phyloP scores from a whole-genome alignment of 2,329 filamentous ascomycete species.

The Penicillium sp. region DNA sequence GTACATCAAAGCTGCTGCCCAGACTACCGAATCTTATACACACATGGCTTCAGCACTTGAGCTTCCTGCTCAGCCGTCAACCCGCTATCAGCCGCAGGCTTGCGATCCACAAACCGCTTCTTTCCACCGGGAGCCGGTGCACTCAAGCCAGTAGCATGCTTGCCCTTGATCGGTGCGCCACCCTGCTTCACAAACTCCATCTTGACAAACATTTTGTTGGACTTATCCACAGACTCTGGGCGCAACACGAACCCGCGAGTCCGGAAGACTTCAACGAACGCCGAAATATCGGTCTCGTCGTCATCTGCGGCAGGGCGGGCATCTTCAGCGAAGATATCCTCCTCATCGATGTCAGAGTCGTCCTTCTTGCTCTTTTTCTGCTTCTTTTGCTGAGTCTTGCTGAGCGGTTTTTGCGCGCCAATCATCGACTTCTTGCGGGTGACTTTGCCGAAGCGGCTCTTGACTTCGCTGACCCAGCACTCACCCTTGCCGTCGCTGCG shows the following conservation, averaged over 20 bases:
- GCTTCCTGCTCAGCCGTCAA: conserved; percentile 62
- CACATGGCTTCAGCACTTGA: conserved; percentile 86
- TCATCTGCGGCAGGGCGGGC: conserved; percentile 57
- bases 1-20: not conserved
- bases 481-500: conserved; percentile 82
- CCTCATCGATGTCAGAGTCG: conserved; percentile 46
- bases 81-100: conserved; percentile 54
- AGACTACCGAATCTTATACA: conserved; percentile 82
- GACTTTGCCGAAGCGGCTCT: conserved; percentile 77
- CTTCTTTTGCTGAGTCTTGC: conserved; percentile 47
- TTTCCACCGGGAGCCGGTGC: conserved; percentile 38
- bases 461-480: conserved; percentile 96
- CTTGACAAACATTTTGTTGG: conserved; percentile 97
- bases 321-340: conserved; percentile 56
- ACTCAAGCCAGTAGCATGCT: conserved; percentile 53
- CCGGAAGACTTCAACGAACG: conserved; percentile 80
- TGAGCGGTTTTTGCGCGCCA: conserved; percentile 41
- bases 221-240: conserved; percentile 72
- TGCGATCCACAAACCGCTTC: conserved; percentile 60
- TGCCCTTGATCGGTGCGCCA: conserved; percentile 70
- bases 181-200: conserved; percentile 91
- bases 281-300: conserved; percentile 80
- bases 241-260: conserved; percentile 84
- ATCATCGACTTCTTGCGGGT: conserved; percentile 46
- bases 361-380: conserved; percentile 50